Conservation (phyloP, 176 grass and related monocot species). For the Oryza longistaminata region DNA sequence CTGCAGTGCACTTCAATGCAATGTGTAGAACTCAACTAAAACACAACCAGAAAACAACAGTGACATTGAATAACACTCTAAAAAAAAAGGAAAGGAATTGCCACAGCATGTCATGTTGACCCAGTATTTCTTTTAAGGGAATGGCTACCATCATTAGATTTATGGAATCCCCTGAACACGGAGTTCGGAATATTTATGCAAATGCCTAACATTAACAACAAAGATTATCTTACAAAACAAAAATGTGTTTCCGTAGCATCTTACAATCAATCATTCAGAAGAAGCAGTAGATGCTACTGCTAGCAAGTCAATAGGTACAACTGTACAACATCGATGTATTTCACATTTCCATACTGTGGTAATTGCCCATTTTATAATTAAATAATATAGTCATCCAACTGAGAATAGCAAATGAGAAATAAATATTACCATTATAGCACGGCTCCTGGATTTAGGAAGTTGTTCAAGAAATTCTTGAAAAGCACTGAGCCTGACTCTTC, state of each 20-base stretch:
- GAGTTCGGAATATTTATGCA: neutral
- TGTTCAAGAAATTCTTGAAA: constrained; percentile 81
- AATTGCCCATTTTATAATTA: constrained; percentile 6
- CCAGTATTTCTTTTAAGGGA: neutral
- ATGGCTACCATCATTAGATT: neutral
- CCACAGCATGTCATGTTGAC: neutral
- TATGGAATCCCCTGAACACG: neutral
- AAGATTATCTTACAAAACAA: constrained; percentile 6
- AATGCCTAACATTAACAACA: constrained; percentile 15
- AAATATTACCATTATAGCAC: constrained; percentile 63
- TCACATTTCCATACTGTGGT: neutral
- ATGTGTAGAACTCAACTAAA: neutral
- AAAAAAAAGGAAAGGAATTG: constrained; percentile 13
- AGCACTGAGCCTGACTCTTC: constrained; percentile 59
- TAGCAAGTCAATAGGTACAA: constrained; percentile 12
- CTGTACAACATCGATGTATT: neutral
- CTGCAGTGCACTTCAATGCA: neutral
- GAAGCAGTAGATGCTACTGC: neutral
- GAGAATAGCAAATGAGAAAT: constrained; percentile 13
- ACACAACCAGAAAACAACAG: neutral
- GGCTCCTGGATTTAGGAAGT: constrained; percentile 64
- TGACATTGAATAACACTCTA: neutral
- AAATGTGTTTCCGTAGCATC: constrained; percentile 3
- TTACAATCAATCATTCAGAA: constrained; percentile 13
- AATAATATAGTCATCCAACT: neutral